A percentile compares a stretch with the other conserved stretches of the same genome.
These are phyloP conservation scores for Pharus latifolius DNA, from an alignment of 176 grass and related monocot species.

Conservation along the genomic window DNA sequence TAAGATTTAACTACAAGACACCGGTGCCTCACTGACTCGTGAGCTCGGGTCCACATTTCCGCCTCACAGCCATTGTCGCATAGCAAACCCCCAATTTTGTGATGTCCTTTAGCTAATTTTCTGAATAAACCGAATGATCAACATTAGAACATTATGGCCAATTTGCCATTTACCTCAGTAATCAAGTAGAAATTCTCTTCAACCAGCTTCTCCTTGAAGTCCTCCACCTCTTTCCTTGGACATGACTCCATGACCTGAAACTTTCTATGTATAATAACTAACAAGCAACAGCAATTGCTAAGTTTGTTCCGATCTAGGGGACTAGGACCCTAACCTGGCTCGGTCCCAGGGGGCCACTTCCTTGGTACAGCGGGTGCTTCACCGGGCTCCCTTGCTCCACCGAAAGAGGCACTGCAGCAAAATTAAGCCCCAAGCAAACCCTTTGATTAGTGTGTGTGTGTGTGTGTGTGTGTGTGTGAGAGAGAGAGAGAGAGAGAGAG, in stretches of 20 bases:
- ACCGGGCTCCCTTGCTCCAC: constrained; percentile 51
- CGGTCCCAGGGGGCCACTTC: background rate
- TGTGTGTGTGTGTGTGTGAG: background rate
- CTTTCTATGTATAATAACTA: background rate
- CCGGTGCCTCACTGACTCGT: too few species aligned
- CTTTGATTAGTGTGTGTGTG: too few species aligned
- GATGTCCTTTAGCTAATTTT: too few species aligned
- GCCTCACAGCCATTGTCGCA: too few species aligned
- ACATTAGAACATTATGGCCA: background rate
- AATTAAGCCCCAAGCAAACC: too few species aligned
- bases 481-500: background rate
- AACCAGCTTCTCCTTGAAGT: constrained; percentile 49
- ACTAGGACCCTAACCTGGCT: constrained; percentile 27
- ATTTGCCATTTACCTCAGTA: constrained; percentile 35
- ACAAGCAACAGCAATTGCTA: background rate
- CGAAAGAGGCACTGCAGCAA: constrained; percentile 30
- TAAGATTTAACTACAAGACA: too few species aligned
- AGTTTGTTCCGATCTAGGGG: background rate
- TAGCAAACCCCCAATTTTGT: too few species aligned
- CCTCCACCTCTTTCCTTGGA: constrained; percentile 40
- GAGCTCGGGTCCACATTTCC: too few species aligned
- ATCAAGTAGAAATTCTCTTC: constrained; percentile 79
- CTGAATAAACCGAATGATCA: background rate
- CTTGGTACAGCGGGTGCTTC: constrained; percentile 49
- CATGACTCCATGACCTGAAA: constrained; percentile 70